A percentile compares a stretch with the other conserved stretches of the same genome.
Evolutionary conservation across 371 early-diverging fungal genomes (phyloP).

Genomic region (Actinomucor elegans): DNA sequence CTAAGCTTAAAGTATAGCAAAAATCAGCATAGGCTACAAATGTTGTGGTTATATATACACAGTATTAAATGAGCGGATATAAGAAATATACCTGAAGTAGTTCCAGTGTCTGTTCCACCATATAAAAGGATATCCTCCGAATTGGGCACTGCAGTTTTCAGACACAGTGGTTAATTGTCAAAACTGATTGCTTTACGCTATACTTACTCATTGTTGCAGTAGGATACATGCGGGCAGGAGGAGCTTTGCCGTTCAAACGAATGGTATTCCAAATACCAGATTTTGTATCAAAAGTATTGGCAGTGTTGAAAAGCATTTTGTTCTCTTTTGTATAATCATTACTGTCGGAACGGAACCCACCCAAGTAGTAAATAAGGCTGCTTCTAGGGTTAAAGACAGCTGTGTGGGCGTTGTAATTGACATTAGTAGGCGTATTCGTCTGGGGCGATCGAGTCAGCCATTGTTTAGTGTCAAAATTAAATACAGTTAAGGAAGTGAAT

Average conservation of each 20-base stretch:
- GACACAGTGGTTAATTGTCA: neutral
- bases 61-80: too few species aligned
- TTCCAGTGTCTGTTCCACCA: conserved; percentile 4
- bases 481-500: neutral
- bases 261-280: neutral
- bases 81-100: neutral
- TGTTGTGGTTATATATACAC: neutral
- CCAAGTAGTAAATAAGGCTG: conserved; percentile 5
- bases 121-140: conserved; percentile 7
- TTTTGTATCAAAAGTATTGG: neutral
- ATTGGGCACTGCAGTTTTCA: conserved; percentile 18
- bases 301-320: neutral
- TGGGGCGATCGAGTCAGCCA: conserved; percentile 1
- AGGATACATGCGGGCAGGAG: neutral
- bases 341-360: neutral
- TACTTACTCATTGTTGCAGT: conserved; percentile 5
- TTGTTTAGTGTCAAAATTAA: neutral
- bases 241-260: neutral
- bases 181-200: too few species aligned
- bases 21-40: conserved; percentile 9
- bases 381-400: neutral
- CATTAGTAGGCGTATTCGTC: neutral
- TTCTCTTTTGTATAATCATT: neutral
- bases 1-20: conserved; percentile 6
- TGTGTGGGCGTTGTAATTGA: neutral